A percentile compares a stretch with the other conserved stretches of the same genome.
Evolutionary conservation across 1,284 basidiomycete species (phyloP).

Genomic region (Pyrrhoderma noxium): DNA sequence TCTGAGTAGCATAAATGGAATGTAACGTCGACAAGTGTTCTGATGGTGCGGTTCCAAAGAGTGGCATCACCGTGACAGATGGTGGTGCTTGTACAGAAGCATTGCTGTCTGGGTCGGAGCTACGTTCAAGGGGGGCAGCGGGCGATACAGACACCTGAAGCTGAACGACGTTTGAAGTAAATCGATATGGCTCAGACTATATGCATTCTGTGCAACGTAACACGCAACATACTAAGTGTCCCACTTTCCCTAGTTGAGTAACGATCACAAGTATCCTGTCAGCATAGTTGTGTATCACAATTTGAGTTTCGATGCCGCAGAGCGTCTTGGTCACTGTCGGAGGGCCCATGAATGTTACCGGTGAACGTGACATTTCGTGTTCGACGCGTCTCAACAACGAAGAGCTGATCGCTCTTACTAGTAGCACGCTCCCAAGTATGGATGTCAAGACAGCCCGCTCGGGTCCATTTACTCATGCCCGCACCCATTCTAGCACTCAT

Average conservation of each 20-base stretch:
- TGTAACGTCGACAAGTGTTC: conserved; percentile 64
- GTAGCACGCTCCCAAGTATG: not conserved
- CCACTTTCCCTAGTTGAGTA: conserved; percentile 84
- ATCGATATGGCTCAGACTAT: not conserved
- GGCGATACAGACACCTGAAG: conserved; percentile 76
- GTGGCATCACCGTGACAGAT: conserved; percentile 63
- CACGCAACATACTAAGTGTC: conserved; percentile 58
- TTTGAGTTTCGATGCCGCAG: conserved; percentile 57
- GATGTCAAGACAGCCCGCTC: not conserved
- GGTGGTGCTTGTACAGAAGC: conserved; percentile 63
- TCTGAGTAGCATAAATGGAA: conserved; percentile 78
- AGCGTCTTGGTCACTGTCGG: conserved; percentile 35
- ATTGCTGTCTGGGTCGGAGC: conserved; percentile 29
- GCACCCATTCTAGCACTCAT: conserved; percentile 4
- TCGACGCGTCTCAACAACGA: not conserved
- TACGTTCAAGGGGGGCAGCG: conserved; percentile 44
- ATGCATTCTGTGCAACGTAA: conserved; percentile 6
- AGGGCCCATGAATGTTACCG: conserved; percentile 19
- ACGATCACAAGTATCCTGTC: conserved; percentile 78
- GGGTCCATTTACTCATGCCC: not conserved
- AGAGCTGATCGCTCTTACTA: not conserved
- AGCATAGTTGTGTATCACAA: conserved; percentile 70
- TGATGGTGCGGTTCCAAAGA: conserved; percentile 68
- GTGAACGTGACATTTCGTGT: not conserved
- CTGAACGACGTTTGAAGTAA: conserved; percentile 31